Percentiles rank a stretch among this genome's conserved stretches.
Conservation (phyloP, 202 grass and related monocot genomes). For the Brachypodium distachyon region DNA sequence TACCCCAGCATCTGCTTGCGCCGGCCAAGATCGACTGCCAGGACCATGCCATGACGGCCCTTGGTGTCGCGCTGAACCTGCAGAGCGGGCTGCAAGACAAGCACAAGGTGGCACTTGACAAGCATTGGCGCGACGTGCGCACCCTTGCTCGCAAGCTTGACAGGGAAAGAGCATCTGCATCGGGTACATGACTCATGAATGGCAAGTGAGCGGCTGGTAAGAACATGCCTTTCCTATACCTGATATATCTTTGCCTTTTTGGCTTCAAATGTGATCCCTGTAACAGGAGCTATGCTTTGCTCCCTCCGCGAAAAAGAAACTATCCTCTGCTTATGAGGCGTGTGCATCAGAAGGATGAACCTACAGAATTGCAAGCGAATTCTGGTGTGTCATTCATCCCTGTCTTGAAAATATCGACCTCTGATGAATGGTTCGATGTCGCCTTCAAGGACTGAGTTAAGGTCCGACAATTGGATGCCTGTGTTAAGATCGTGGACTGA, state of each 20-base stretch:
- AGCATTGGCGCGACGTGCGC: not conserved
- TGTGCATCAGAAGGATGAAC: constrained; percentile 11
- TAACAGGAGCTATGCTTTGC: constrained; percentile 9
- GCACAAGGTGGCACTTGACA: not conserved
- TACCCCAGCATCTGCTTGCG: constrained; percentile 9
- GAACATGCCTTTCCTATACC: not conserved
- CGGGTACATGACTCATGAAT: not conserved
- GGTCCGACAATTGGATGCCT: constrained; percentile 60
- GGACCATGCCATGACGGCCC: constrained; percentile 26
- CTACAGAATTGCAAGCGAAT: constrained; percentile 1
- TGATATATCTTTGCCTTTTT: constrained; percentile 13
- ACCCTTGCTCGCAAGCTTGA: not conserved
- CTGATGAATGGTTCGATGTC: constrained; percentile 68
- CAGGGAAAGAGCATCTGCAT: not conserved
- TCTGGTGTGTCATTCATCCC: not conserved
- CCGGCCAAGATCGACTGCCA: constrained; percentile 25
- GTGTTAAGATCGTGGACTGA: constrained; percentile 69
- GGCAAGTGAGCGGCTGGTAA: not conserved
- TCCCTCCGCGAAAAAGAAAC: too few relatives aligned
- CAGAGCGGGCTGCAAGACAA: not conserved
- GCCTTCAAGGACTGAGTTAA: constrained; percentile 67
- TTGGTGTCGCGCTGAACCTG: not conserved
- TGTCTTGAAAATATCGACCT: constrained; percentile 50
- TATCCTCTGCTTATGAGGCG: not conserved
- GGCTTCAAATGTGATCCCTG: constrained; percentile 17